Evolutionary conservation across 2,329 filamentous ascomycete species (phyloP).

Genomic region (Tolypocladium ophioglossoides): DNA sequence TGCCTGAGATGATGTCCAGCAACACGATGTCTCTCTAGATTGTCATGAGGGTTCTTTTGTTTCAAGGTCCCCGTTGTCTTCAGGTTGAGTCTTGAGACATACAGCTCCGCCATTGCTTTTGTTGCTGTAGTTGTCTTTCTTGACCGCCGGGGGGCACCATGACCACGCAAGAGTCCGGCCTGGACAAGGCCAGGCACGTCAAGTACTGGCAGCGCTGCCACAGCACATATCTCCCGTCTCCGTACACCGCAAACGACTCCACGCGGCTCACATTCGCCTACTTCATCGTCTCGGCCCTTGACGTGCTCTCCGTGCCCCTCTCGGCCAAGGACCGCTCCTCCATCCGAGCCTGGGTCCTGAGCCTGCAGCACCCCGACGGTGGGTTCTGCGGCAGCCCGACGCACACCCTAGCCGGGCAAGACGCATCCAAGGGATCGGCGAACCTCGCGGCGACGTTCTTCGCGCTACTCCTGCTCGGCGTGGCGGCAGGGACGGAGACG

Average conservation of each 20-base stretch:
- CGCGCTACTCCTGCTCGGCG: slow-evolving; percentile 62
- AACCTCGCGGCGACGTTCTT: slow-evolving; percentile 87
- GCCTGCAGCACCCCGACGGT: slow-evolving; percentile 73
- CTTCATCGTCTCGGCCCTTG: slow-evolving; percentile 79
- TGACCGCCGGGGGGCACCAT: too few species aligned
- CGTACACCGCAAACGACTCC: slow-evolving; percentile 82
- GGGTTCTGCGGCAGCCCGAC: slow-evolving; percentile 83
- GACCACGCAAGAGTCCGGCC: slow-evolving; percentile 10
- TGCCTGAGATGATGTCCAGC: background rate
- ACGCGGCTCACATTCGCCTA: slow-evolving; percentile 82
- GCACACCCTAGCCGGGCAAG: slow-evolving; percentile 33
- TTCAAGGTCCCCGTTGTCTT: background rate
- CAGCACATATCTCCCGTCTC: slow-evolving; percentile 65
- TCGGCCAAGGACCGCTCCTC: slow-evolving; percentile 29
- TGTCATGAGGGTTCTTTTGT: background rate
- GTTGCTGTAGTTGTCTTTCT: background rate
- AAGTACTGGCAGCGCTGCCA: slow-evolving; percentile 91
- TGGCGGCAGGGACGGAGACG: slow-evolving; percentile 30
- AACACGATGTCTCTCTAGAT: background rate
- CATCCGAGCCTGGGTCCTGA: slow-evolving; percentile 68
- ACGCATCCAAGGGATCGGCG: slow-evolving; percentile 38
- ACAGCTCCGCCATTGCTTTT: background rate
- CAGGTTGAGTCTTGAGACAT: too few species aligned
- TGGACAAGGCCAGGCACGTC: slow-evolving; percentile 60
- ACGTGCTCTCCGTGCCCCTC: slow-evolving; percentile 62